Evolutionary conservation across 2,329 filamentous ascomycete genomes (phyloP).

Genomic region (Fusarium sp.): DNA sequence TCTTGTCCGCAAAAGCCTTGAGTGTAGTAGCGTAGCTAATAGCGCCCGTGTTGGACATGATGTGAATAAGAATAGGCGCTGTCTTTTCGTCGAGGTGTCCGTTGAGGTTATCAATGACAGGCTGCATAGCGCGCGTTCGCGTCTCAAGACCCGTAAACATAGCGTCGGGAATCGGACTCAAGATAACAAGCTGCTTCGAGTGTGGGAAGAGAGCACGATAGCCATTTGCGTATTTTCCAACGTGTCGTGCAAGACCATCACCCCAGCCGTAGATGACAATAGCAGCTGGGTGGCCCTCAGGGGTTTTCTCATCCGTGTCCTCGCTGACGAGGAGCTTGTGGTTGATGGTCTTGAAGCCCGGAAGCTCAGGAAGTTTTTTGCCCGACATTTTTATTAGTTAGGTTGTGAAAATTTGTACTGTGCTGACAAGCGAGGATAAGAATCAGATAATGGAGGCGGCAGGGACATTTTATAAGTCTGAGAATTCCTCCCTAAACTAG

Average conservation of each 20-base stretch:
- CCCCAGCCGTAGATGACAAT: slow-evolving; percentile 69
- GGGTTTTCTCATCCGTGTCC: slow-evolving; percentile 37
- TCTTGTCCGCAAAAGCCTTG: slow-evolving; percentile 56
- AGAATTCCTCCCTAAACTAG: background rate
- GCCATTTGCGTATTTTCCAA: slow-evolving; percentile 65
- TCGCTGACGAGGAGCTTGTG: slow-evolving; percentile 60
- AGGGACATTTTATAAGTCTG: background rate
- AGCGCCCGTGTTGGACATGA: slow-evolving; percentile 69
- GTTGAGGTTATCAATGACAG: slow-evolving; percentile 52
- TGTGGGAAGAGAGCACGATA: slow-evolving; percentile 63
- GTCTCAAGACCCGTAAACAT: slow-evolving; percentile 56
- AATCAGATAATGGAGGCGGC: background rate
- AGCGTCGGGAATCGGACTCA: slow-evolving; percentile 61
- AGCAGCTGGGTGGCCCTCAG: slow-evolving; percentile 53
- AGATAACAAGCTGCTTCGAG: slow-evolving; percentile 62
- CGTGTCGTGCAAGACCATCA: slow-evolving; percentile 64
- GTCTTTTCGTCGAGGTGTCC: slow-evolving; percentile 25
- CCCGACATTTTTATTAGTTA: slow-evolving; percentile 21
- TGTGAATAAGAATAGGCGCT: slow-evolving; percentile 59
- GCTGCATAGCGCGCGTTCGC: slow-evolving; percentile 58
- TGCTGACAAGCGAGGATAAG: background rate
- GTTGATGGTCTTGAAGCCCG: slow-evolving; percentile 59
- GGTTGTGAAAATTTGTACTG: background rate
- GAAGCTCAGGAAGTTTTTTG: slow-evolving; percentile 35
- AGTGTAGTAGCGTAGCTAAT: slow-evolving; percentile 63